Conservation (phyloP, 331 rosid genomes). For the Malus hybrid region DNA sequence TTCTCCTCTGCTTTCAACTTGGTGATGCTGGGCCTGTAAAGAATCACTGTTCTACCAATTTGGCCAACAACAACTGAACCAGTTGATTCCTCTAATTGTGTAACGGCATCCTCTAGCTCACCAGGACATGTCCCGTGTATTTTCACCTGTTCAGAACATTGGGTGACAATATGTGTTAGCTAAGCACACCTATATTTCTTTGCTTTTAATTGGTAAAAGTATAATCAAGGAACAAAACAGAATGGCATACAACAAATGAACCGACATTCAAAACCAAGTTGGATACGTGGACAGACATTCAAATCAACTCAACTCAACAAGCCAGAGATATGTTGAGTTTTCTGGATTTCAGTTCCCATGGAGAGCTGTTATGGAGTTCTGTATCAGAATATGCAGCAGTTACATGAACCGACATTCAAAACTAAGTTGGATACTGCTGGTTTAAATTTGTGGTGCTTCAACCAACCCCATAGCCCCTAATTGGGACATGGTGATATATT, state of each 20-base stretch:
- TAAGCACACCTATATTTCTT: background rate
- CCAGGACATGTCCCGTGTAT: constrained; percentile 71
- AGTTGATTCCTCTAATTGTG: constrained; percentile 63
- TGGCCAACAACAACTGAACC: constrained; percentile 60
- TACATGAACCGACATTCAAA: background rate
- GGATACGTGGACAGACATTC: too few relatives aligned
- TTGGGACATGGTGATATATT: background rate
- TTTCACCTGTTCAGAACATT: constrained; percentile 51
- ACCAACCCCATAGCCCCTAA: background rate
- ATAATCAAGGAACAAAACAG: background rate
- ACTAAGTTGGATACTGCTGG: background rate
- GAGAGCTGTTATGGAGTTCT: background rate
- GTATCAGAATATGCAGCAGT: background rate
- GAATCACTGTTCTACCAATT: constrained; percentile 74
- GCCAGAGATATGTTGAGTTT: too few relatives aligned
- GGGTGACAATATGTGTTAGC: background rate
- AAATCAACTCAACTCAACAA: too few relatives aligned
- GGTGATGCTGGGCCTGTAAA: constrained; percentile 77
- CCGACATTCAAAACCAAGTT: background rate
- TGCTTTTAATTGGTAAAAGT: background rate
- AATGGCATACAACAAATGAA: background rate
- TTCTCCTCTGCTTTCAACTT: constrained; percentile 85
- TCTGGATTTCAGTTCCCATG: background rate
- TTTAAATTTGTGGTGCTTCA: background rate
- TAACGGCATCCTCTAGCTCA: constrained; percentile 64